Evolutionary conservation across 805 yeast genomes (phyloP).

Genomic region (Spathaspora sp.): DNA sequence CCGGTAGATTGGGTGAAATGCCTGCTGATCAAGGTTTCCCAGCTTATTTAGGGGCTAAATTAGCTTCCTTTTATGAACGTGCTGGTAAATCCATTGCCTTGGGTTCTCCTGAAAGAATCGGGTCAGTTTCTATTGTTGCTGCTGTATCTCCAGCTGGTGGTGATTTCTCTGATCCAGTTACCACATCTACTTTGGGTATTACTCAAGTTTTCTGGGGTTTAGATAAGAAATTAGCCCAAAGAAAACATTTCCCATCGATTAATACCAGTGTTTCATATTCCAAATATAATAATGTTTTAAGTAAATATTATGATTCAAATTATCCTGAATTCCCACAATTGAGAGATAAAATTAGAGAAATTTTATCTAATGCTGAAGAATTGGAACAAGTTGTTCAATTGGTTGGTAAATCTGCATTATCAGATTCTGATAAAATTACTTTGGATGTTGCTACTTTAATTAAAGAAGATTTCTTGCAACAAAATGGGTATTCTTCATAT

Average conservation of each 20-base stretch:
- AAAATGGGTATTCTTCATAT: constrained; percentile 96
- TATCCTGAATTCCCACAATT: constrained; percentile 89
- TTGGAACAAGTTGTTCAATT: constrained; percentile 98
- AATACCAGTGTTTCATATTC: constrained; percentile 96
- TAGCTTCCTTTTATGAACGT: constrained; percentile 98
- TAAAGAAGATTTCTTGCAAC: constrained; percentile 98
- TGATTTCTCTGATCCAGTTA: constrained; percentile 99
- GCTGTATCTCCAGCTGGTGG: constrained; percentile 99
- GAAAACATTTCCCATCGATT: constrained; percentile 99
- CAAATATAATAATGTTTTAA: constrained; percentile 85
- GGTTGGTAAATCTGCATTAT: constrained; percentile 96
- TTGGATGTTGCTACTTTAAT: constrained; percentile 87
- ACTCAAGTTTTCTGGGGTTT: constrained; percentile 99
- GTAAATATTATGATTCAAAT: constrained; percentile 78
- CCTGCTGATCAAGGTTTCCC: constrained; percentile 99
- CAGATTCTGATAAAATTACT: constrained; percentile 95
- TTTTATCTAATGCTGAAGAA: constrained; percentile 95
- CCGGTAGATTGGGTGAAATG: constrained; percentile 99
- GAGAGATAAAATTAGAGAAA: constrained; percentile 91
- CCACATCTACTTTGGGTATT: constrained; percentile 96
- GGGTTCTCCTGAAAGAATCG: constrained; percentile 94
- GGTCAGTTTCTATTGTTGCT: constrained; percentile 98
- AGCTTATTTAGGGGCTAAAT: constrained; percentile 97
- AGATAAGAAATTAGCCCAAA: constrained; percentile 97
- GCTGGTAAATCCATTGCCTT: constrained; percentile 95